Evolutionary conservation across 108 stramenopile species (phyloP).

Genomic region (Bacterosira constricta): DNA sequence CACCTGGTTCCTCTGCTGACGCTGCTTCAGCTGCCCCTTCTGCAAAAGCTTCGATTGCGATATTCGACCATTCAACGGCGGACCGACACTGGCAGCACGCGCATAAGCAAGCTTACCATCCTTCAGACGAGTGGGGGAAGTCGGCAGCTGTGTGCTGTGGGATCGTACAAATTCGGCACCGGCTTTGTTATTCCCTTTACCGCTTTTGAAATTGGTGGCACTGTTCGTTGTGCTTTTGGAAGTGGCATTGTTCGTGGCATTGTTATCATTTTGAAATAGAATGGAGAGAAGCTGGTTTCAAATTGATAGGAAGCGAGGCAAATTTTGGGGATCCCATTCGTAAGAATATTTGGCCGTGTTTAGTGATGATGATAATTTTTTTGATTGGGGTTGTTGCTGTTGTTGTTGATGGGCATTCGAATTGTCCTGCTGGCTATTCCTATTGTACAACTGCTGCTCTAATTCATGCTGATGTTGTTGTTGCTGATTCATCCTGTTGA

Average conservation of each 20-base stretch:
- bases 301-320: conserved; percentile 2
- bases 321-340: conserved; percentile 22
- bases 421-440: too few relatives aligned
- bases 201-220: neutral
- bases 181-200: neutral
- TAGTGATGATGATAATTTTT: neutral
- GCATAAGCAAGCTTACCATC: neutral
- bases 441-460: too few relatives aligned
- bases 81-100: neutral
- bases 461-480: too few relatives aligned
- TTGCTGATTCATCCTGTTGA: too few relatives aligned
- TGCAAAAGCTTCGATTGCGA: neutral
- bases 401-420: conserved; percentile 5
- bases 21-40: neutral
- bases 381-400: neutral
- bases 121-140: neutral
- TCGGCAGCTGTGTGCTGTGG: neutral
- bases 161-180: neutral
- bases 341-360: neutral
- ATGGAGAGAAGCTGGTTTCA: conserved; percentile 1
- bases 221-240: neutral
- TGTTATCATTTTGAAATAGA: neutral
- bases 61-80: neutral
- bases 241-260: neutral
- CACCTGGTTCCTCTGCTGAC: neutral